Percentiles rank a stretch among this genome's conserved stretches.
Evolutionary conservation across 768 basidiomycete species (phyloP).

Genomic region (Myochromella boudieri): DNA sequence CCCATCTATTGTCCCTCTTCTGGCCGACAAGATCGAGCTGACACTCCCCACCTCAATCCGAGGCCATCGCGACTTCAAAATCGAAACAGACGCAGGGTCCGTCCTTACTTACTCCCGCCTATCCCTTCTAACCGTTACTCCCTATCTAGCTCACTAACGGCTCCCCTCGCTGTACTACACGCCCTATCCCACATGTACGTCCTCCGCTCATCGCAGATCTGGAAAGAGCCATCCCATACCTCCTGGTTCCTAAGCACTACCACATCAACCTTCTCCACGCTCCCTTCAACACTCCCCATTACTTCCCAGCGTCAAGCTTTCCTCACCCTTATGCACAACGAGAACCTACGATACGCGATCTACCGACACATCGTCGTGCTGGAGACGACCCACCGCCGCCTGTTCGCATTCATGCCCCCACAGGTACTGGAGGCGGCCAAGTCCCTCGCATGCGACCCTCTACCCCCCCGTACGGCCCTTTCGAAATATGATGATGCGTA

Average conservation of each 20-base stretch:
- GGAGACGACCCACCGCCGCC: constrained; percentile 54
- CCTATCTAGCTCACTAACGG: constrained; percentile 34
- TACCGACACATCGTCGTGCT: constrained; percentile 81
- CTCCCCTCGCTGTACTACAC: constrained; percentile 56
- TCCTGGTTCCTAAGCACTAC: constrained; percentile 74
- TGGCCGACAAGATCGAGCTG: constrained; percentile 86
- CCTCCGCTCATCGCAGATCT: constrained; percentile 70
- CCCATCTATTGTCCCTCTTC: constrained; percentile 76
- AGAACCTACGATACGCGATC: constrained; percentile 47
- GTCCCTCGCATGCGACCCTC: constrained; percentile 79
- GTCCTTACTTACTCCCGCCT: constrained; percentile 16
- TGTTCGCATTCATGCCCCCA: constrained; percentile 73
- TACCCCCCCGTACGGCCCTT: constrained; percentile 66
- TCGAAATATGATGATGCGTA: constrained; percentile 72
- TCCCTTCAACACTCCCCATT: constrained; percentile 34
- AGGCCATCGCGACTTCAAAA: constrained; percentile 61
- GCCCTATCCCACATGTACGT: constrained; percentile 89
- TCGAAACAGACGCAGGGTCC: constrained; percentile 69
- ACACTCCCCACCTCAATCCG: constrained; percentile 57
- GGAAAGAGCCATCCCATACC: constrained; percentile 70
- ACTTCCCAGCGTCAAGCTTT: constrained; percentile 33
- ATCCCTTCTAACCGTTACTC: not conserved
- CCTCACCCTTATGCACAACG: constrained; percentile 37
- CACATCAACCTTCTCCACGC: constrained; percentile 37
- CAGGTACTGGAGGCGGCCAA: constrained; percentile 44